Evolutionary conservation across 805 yeast species (phyloP).

Genomic region (Kodamaea kaohsiungensis): DNA sequence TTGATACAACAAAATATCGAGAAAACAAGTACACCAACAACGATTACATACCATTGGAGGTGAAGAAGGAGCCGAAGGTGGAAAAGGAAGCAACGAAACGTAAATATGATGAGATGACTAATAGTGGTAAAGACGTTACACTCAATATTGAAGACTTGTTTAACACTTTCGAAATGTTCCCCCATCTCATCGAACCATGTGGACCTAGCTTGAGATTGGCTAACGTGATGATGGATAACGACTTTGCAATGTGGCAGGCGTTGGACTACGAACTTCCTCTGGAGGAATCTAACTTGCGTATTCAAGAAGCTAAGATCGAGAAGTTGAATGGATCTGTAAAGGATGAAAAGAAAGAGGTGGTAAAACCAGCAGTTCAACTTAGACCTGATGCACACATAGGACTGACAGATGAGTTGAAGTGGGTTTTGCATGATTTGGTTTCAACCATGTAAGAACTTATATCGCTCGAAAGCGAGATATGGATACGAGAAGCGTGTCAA

Average conservation of each 20-base stretch:
- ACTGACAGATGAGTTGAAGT: slow-evolving; percentile 65
- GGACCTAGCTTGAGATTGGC: slow-evolving; percentile 58
- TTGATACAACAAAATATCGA: slow-evolving; percentile 69
- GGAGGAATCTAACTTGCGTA: slow-evolving; percentile 7
- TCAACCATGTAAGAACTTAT: slow-evolving; percentile 29
- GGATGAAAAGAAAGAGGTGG: slow-evolving; percentile 10
- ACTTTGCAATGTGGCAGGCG: slow-evolving; percentile 10
- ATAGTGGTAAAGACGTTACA: slow-evolving; percentile 28
- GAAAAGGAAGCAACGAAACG: slow-evolving; percentile 19
- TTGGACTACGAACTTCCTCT: slow-evolving; percentile 34
- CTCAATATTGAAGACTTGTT: slow-evolving; percentile 67
- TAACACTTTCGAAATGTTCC: slow-evolving; percentile 63
- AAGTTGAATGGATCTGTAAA: slow-evolving; percentile 6
- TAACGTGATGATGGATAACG: slow-evolving; percentile 27
- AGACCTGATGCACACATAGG: slow-evolving; percentile 46
- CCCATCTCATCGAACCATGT: slow-evolving; percentile 67
- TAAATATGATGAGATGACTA: slow-evolving; percentile 19
- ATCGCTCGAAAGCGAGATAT: too few relatives aligned
- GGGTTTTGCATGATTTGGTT: slow-evolving; percentile 71
- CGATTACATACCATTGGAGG: slow-evolving; percentile 29
- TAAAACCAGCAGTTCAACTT: slow-evolving; percentile 10
- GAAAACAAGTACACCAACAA: slow-evolving; percentile 45
- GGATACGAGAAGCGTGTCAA: too few relatives aligned
- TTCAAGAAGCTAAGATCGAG: not conserved
- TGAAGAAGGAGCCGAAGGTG: slow-evolving; percentile 10